Base-by-base conservation (phyloP, 106 monocot genomes). In the Hemerocallis citrina region DNA sequence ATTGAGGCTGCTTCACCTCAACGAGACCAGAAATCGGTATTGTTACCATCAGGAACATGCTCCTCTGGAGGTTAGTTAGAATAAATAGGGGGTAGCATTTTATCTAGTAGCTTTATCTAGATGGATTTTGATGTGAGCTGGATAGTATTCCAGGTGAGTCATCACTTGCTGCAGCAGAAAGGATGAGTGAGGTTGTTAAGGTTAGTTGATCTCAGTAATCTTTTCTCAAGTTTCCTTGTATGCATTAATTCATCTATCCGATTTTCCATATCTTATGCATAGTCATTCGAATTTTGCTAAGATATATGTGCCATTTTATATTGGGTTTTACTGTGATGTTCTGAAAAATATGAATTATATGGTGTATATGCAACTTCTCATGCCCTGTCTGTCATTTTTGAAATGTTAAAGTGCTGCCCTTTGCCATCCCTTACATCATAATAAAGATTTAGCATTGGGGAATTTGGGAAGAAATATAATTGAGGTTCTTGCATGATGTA, bases 61-160 rank as follows among this genome's bases (percentile, higher is more conserved):
- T 68, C 64, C 44, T 57, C 52, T 38, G 79, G 58, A 85, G 89
- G 93, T 94, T 70, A 68, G 84, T 38, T n/a, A n/a, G n/a, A n/a
- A n/a, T n/a, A n/a, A n/a, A n/a, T n/a, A n/a, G n/a, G n/a, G n/a
- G n/a, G n/a, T n/a, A n/a, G n/a, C n/a, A n/a, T n/a, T n/a, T n/a
- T n/a, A n/a, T n/a, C n/a, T n/a, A n/a, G n/a, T n/a, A n/a, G n/a
- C n/a, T n/a, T n/a, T 50, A 31, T 62, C 30, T 62, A 32, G 64
- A 58, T 59, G 51, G 49, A 45, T 40, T 39, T 64, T 69, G 57
- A 64, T 63, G 63, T 65, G 39, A 75, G 28, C 61, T 79, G 64
- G 16, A 66, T 79, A 68, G 66, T 74, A 74, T 67, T 96, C 61
- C 84, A 96, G 96, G 86, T 71, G 90, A 87, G 58, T 87, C 84